A percentile compares a stretch with the other conserved stretches of the same genome.
Conservation (phyloP, 345 rosid species). For the Carallia pectinifolia region DNA sequence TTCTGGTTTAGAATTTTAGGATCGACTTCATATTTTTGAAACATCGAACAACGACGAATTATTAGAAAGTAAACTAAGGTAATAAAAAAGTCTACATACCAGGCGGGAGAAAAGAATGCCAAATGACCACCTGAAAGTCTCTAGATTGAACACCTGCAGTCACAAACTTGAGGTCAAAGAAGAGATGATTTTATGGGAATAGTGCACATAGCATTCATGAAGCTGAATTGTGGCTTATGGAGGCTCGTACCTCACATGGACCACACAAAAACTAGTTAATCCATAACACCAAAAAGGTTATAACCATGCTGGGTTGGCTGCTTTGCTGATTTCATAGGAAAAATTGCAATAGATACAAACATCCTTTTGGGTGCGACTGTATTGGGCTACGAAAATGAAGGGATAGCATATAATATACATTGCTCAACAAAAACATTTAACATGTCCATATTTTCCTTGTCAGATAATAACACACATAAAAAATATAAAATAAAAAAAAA, state of each 20-base stretch:
- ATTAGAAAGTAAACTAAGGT: neutral
- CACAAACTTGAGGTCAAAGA: constrained; percentile 18
- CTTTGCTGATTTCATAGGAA: too few species aligned
- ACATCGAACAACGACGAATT: neutral
- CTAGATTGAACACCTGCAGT: constrained; percentile 76
- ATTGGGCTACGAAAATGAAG: neutral
- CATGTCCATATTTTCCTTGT: neutral
- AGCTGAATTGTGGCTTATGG: neutral
- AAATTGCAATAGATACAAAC: too few species aligned
- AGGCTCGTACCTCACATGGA: neutral
- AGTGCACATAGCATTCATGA: neutral
- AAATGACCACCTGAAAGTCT: constrained; percentile 93
- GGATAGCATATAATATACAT: too few species aligned
- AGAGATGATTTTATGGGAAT: neutral
- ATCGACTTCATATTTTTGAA: neutral
- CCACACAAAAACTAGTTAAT: neutral
- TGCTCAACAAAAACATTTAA: too few species aligned
- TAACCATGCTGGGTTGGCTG: too few species aligned
- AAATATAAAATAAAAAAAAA: neutral
- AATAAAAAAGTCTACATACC: constrained; percentile 51
- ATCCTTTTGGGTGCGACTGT: neutral
- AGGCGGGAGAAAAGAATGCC: constrained; percentile 95
- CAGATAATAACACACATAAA: neutral
- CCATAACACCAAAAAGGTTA: neutral
- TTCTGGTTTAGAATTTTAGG: neutral